Evolutionary conservation across 768 basidiomycete species (phyloP).

Genomic region (Cubamyces lactineus): DNA sequence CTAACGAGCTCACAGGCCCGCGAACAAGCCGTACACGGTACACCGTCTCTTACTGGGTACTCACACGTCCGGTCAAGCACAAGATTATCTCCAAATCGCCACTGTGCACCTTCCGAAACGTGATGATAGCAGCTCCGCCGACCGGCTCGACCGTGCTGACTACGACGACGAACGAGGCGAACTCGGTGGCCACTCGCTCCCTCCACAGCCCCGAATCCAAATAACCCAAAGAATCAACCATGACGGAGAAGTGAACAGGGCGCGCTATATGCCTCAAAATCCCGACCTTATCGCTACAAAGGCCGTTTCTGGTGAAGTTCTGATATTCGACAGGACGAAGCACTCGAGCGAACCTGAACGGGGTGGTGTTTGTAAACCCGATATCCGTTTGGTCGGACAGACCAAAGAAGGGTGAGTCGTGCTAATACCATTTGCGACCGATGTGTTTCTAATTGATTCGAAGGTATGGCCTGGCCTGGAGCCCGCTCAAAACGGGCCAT

Average conservation of each 20-base stretch:
- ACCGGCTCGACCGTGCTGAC: conserved; percentile 75
- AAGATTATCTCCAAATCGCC: conserved; percentile 96
- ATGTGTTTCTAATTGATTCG: background rate
- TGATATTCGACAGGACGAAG: conserved; percentile 97
- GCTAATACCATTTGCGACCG: background rate
- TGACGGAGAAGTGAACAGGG: conserved; percentile 92
- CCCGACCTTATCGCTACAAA: conserved; percentile 97
- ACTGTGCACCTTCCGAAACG: conserved; percentile 91
- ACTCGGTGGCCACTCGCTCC: conserved; percentile 88
- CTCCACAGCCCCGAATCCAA: conserved; percentile 83
- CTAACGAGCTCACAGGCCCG: conserved; percentile 54
- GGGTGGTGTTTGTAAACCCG: conserved; percentile 83
- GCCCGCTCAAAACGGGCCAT: conserved; percentile 78
- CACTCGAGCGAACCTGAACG: conserved; percentile 92
- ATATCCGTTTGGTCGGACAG: conserved; percentile 90
- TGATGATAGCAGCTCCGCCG: conserved; percentile 63
- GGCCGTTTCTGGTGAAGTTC: conserved; percentile 85
- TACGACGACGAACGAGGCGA: conserved; percentile 96
- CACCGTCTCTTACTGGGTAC: conserved; percentile 96
- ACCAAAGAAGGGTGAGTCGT: conserved; percentile 84
- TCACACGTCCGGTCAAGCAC: conserved; percentile 93
- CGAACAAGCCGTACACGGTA: conserved; percentile 91
- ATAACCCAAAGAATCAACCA: conserved; percentile 96
- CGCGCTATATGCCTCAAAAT: conserved; percentile 99
- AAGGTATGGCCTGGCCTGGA: conserved; percentile 96